Conservation (phyloP, 31 red algal genomes). For the Odonthalia washingtoniensis region DNA sequence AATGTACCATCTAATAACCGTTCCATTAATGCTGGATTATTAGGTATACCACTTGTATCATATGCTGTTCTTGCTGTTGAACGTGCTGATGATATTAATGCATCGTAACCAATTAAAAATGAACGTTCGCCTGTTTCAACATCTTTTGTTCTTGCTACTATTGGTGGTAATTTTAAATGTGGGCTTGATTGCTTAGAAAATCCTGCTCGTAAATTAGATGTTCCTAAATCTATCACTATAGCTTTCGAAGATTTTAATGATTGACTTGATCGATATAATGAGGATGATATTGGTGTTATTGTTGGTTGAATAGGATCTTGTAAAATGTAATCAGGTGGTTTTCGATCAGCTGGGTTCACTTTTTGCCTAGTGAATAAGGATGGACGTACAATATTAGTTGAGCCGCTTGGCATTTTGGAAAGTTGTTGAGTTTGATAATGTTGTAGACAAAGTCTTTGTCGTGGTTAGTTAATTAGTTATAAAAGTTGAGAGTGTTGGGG, state of each 20-base stretch:
- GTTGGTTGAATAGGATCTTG: constrained; percentile 50
- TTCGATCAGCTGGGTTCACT: too few species aligned
- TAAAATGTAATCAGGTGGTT: constrained; percentile 61
- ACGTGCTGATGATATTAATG: constrained; percentile 68
- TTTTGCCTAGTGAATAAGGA: too few species aligned
- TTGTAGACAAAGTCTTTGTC: too few species aligned
- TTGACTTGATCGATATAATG: constrained; percentile 51
- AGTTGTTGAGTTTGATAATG: too few species aligned
- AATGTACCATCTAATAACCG: constrained; percentile 82
- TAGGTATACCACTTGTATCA: constrained; percentile 68
- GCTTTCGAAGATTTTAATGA: constrained; percentile 49
- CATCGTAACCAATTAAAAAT: constrained; percentile 78
- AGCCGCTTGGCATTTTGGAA: too few species aligned
- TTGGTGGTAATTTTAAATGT: constrained; percentile 56
- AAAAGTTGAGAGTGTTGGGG: too few species aligned
- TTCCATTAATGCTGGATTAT: constrained; percentile 78
- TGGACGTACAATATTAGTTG: too few species aligned
- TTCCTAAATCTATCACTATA: constrained; percentile 84
- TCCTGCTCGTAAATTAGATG: constrained; percentile 79
- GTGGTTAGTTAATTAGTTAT: too few species aligned
- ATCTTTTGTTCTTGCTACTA: constrained; percentile 67
- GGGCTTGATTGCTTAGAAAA: constrained; percentile 63
- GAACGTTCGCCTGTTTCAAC: constrained; percentile 65
- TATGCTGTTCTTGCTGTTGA: constrained; percentile 71
- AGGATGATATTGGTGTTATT: constrained; percentile 41